Base-by-base conservation (phyloP, 345 rosid genomes). In the Erodium maritimum region DNA sequence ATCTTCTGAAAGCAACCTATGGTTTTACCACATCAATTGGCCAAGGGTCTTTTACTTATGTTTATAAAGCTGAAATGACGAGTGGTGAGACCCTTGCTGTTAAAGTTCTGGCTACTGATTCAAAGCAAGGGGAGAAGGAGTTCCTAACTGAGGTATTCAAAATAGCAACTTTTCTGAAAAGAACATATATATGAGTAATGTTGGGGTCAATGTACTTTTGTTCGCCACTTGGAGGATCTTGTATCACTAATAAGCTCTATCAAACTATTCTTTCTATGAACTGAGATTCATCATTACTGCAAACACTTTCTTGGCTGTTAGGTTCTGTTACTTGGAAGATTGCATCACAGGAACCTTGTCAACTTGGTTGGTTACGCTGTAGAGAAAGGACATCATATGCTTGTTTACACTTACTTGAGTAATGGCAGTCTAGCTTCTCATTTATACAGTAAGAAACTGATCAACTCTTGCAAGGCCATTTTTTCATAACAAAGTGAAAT, bases 31-130 rank as follows among this genome's bases (percentile, higher is more conserved):
- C 95, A 24, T 60, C 85, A 52, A 80, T 90, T 54, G 99, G 99
- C 45, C 91, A 85, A 79, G 97, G 99, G 64, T 96, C 99, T 29
- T 94, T 94, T 84, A 97, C 96, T 72, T 85, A 96, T 14, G 99
- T 94, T n/a, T 94, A 85, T 66, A 94, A 87, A 79, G 97, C 99
- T 69, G 91, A 84, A 59, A 87, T 90, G 95, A 74, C 86, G 13
- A 83, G 87, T 2, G 95, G 96, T 59, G 97, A 94, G 80, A 81
- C 68, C 37, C 89, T 94, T 54, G 99, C 99, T 16, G 96, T 87
- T 17, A 94, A 94, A 75, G 93, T 84, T 60, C 99, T 90, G 45
- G 91, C 99, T 50, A 82, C 95, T 45, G 88, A 90, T 80, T 94
- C 99, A 45, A 90, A 84, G 80, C 97, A 94, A 75, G 99, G 99